Evolutionary conservation across 1,284 basidiomycete genomes (phyloP).

Genomic region (Austroboletus rostrupii): DNA sequence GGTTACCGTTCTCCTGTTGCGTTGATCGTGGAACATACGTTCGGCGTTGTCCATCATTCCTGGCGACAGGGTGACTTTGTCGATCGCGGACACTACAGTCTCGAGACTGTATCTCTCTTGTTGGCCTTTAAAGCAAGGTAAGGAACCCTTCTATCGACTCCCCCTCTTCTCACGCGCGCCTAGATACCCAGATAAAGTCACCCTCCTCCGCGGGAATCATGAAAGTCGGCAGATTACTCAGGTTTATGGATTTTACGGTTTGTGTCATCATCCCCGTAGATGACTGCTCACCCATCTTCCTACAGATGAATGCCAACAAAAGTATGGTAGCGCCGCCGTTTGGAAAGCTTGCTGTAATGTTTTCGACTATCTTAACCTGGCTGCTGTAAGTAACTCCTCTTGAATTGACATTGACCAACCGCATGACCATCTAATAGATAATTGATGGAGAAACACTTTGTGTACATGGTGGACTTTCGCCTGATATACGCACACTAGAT

Average conservation of each 20-base stretch:
- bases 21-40: conserved; percentile 1
- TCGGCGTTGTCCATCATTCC: conserved; percentile 1
- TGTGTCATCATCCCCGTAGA: conserved; percentile 20
- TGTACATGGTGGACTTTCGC: conserved; percentile 90
- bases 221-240: conserved; percentile 97
- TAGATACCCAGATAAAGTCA: conserved; percentile 91
- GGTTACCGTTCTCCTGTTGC: conserved; percentile 14
- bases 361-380: conserved; percentile 92
- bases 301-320: conserved; percentile 92
- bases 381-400: conserved; percentile 63
- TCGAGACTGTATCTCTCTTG: conserved; percentile 92
- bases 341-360: conserved; percentile 97
- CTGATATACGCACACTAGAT: conserved; percentile 88
- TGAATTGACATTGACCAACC: not conserved
- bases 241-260: conserved; percentile 97
- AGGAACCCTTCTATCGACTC: conserved; percentile 14
- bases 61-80: conserved; percentile 88
- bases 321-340: conserved; percentile 90
- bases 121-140: conserved; percentile 89
- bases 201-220: conserved; percentile 90
- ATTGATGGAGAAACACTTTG: conserved; percentile 90
- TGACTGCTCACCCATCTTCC: not conserved
- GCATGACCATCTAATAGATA: conserved; percentile 50
- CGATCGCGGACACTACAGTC: conserved; percentile 91
- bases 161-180: conserved; percentile 3